Evolutionary conservation across 2,329 filamentous ascomycete species (phyloP), one percentile per base, ranked within the genome.

Genomic region (Emmonsia crescens): DNA sequence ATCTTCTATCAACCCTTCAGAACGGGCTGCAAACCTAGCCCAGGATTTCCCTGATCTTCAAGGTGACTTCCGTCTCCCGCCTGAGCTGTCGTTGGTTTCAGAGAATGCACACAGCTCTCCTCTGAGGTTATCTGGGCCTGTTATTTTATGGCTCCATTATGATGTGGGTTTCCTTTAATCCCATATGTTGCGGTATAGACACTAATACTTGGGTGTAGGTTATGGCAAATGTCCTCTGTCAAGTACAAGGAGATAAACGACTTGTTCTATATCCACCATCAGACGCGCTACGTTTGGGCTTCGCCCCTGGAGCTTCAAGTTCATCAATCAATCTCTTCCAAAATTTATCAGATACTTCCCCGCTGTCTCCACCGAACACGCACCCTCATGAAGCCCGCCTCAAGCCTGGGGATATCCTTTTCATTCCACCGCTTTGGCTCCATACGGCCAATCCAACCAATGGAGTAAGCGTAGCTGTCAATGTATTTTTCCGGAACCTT

Each of bases 141-240:
- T 93, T 12, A 88, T 86, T 48, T 89, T 96, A 83, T 96, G 92
- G 91, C 79, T 96, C 38, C 90, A 95, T 74, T 95, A 94, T 76
- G 89, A 95, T 75, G 86, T 88, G 64, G 69, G 72, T 66, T 19
- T 61, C 57, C 51, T n/a, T 6, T 36, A 38, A 16, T 9, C 62
- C 27, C 21, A 31, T 12, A 36, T 14, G 21, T 55, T 9, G 38
- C 19, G 52, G 57, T 68, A 52, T 69, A 65, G 59, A 48, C 52
- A 21, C 16, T 54, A 57, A 54, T 57, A 8, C 54, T 65, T 19
- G 9, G 19, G 16, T 42, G 57, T 62, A 89, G 83, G 89, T 94
- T 19, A 91, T 95, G 82, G 89, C 90, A 57, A 96, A 96, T 68
- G 80, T 96, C 3, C 87, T 94, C 63, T 91, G 87, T 68, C 91